Percentiles rank a stretch among this genome's conserved stretches.
phyloP scores from a whole-genome alignment of 2,329 filamentous ascomycete genomes.

The Cercospora canescens region DNA sequence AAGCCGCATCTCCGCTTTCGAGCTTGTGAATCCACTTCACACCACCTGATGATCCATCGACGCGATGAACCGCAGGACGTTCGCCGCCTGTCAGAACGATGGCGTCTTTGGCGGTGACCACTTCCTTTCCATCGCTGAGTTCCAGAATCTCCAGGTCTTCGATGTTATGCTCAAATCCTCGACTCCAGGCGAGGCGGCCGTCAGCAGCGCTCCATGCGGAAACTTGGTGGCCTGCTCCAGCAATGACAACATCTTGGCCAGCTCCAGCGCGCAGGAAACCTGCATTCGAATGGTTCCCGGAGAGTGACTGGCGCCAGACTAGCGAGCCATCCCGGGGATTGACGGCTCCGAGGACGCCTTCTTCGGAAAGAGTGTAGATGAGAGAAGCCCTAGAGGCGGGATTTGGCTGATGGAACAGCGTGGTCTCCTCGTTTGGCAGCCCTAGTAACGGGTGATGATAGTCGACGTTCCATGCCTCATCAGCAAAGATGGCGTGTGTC shows the following conservation, averaged over 20 bases:
- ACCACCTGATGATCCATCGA: constrained; percentile 71
- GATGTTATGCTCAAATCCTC: constrained; percentile 57
- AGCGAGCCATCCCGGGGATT: constrained; percentile 83
- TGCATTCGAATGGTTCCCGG: constrained; percentile 39
- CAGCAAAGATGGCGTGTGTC: constrained; percentile 73
- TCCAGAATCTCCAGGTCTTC: constrained; percentile 77
- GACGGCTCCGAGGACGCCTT: constrained; percentile 79
- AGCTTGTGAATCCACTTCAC: constrained; percentile 76
- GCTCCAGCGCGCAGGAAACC: constrained; percentile 69
- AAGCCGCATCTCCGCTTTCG: constrained; percentile 65
- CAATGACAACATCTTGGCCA: constrained; percentile 74
- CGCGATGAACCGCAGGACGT: constrained; percentile 62
- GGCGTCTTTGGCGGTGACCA: constrained; percentile 61
- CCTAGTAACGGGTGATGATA: constrained; percentile 91
- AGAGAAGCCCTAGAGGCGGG: constrained; percentile 81
- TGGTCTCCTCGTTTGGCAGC: constrained; percentile 75
- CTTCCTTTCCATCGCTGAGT: constrained; percentile 55
- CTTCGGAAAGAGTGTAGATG: constrained; percentile 86
- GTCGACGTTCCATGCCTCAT: constrained; percentile 89
- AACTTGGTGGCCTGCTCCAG: constrained; percentile 68
- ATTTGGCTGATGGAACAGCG: constrained; percentile 91
- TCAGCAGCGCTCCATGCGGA: constrained; percentile 81
- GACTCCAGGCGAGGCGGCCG: constrained; percentile 76
- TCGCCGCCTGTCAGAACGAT: constrained; percentile 65
- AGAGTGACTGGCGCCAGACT: constrained; percentile 80